Evolutionary conservation across 305 asterid genomes (phyloP).

Genomic region (Nicotiana rustica): DNA sequence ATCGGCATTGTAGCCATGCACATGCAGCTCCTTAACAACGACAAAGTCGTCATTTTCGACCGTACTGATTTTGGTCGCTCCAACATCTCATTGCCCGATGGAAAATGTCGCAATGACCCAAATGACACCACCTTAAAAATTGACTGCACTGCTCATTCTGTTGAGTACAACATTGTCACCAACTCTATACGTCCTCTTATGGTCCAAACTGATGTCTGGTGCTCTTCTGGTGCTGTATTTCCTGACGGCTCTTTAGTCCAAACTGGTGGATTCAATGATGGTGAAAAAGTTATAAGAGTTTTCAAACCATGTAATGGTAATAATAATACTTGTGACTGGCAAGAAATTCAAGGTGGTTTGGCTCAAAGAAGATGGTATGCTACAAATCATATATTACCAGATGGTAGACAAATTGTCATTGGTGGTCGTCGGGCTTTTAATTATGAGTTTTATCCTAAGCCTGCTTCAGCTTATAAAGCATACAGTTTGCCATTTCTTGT

Average conservation of each 20-base stretch:
- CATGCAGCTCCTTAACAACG: slow-evolving; percentile 67
- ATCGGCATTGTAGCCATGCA: slow-evolving; percentile 68
- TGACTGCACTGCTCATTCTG: slow-evolving; percentile 71
- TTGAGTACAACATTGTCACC: slow-evolving; percentile 53
- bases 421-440: slow-evolving; percentile 35
- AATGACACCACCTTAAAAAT: slow-evolving; percentile 40
- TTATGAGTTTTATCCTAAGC: slow-evolving; percentile 51
- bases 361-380: slow-evolving; percentile 46
- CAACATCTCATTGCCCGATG: slow-evolving; percentile 56
- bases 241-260: slow-evolving; percentile 55
- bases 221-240: slow-evolving; percentile 63
- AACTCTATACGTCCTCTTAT: slow-evolving; percentile 61
- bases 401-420: slow-evolving; percentile 37
- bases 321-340: slow-evolving; percentile 56
- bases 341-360: slow-evolving; percentile 46
- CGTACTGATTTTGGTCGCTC: slow-evolving; percentile 68
- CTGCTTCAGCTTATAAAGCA: background rate
- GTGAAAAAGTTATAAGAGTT: slow-evolving; percentile 52
- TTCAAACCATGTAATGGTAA: slow-evolving; percentile 45
- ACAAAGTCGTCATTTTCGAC: slow-evolving; percentile 59
- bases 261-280: slow-evolving; percentile 67
- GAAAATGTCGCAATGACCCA: slow-evolving; percentile 53
- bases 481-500: slow-evolving; percentile 49
- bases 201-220: slow-evolving; percentile 67
- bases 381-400: slow-evolving; percentile 38